These are phyloP conservation scores for Telopea speciosissima DNA, from an alignment of 177 flowering plant genomes.

Conservation along the genomic window DNA sequence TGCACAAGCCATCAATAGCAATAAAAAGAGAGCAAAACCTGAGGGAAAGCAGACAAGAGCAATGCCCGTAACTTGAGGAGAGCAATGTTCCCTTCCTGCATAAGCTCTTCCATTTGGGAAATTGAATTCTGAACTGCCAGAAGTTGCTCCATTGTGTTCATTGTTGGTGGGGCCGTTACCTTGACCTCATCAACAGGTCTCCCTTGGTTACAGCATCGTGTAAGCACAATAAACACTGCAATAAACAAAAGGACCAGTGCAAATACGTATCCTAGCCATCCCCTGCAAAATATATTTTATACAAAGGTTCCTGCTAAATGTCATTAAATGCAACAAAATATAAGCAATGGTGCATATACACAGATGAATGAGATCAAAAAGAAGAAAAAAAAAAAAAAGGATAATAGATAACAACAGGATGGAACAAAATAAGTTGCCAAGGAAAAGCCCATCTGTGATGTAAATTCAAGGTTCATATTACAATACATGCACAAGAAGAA, in stretches of 20 bases:
- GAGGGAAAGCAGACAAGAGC: conserved; percentile 64
- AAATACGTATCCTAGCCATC: conserved; percentile 56
- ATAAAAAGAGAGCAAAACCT: conserved; percentile 39
- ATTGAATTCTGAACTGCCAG: conserved; percentile 79
- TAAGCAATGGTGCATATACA: background rate
- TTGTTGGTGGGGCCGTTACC: conserved; percentile 68
- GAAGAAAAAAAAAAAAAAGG: too few species aligned
- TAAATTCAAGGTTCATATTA: too few species aligned
- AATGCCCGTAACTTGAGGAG: conserved; percentile 83
- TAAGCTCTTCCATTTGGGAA: conserved; percentile 61
- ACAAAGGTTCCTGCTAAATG: background rate
- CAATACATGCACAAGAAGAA: too few species aligned
- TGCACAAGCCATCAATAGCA: too few species aligned
- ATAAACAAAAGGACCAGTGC: conserved; percentile 40
- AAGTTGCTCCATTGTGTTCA: conserved; percentile 93
- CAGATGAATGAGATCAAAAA: background rate
- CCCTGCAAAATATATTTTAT: conserved; percentile 39
- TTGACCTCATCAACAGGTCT: conserved; percentile 51
- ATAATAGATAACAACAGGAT: too few species aligned
- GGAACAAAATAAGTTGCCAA: too few species aligned
- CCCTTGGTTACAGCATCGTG: conserved; percentile 49
- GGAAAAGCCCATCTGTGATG: too few species aligned
- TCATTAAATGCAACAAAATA: background rate
- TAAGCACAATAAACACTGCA: conserved; percentile 59
- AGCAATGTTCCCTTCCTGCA: conserved; percentile 75